Conservation (phyloP, 768 basidiomycete genomes). For the Gymnopilus junonius region DNA sequence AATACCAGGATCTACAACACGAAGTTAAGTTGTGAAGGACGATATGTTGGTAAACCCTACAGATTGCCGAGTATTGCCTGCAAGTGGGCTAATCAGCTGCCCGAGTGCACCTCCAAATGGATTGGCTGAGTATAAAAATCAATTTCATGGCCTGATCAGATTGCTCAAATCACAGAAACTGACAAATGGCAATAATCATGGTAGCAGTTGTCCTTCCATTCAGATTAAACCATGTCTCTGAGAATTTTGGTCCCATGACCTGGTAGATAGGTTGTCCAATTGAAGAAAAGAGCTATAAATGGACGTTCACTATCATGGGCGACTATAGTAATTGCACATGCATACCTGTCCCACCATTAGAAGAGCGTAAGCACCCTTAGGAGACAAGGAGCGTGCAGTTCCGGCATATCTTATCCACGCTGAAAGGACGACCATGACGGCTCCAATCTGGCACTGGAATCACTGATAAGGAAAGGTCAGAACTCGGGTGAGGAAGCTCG, state of each 20-base stretch:
- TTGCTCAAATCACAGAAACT: constrained; percentile 6
- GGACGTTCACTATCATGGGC: neutral
- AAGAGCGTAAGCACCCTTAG: constrained; percentile 60
- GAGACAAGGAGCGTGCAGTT: constrained; percentile 57
- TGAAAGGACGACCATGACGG: constrained; percentile 55
- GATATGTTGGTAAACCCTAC: constrained; percentile 39
- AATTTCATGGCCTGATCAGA: neutral
- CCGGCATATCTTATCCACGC: constrained; percentile 82
- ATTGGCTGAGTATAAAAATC: constrained; percentile 52
- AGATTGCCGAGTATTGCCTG: constrained; percentile 57
- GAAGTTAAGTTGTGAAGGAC: neutral
- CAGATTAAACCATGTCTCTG: constrained; percentile 84
- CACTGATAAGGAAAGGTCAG: neutral
- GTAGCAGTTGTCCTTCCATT: constrained; percentile 79
- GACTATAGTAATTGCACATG: neutral
- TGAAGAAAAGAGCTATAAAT: constrained; percentile 57
- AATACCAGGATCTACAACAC: constrained; percentile 65
- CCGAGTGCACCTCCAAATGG: constrained; percentile 76
- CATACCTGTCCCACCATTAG: constrained; percentile 73
- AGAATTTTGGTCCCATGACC: constrained; percentile 79
- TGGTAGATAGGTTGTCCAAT: constrained; percentile 77
- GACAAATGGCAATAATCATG: constrained; percentile 59
- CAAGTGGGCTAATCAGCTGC: constrained; percentile 71
- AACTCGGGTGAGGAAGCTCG: constrained; percentile 13
- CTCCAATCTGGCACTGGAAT: constrained; percentile 66